These are phyloP conservation scores for Leccinum subgranulosum DNA, from an alignment of 768 basidiomycete genomes.

Conservation along the genomic window DNA sequence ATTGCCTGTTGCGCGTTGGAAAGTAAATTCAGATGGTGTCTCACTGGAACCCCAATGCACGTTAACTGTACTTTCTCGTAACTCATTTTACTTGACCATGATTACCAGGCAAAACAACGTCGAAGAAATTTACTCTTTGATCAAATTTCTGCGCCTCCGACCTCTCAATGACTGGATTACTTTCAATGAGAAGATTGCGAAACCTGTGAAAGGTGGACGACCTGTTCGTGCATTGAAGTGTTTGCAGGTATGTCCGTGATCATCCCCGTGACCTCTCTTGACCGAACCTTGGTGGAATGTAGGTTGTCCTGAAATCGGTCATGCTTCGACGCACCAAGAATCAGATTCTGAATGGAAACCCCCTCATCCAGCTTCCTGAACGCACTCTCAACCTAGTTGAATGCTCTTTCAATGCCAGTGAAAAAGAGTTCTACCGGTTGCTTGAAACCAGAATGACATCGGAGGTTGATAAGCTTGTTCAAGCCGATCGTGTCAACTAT, in stretches of 20 bases:
- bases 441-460: constrained; percentile 66
- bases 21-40: constrained; percentile 81
- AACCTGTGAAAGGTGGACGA: constrained; percentile 70
- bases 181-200: constrained; percentile 77
- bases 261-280: background rate
- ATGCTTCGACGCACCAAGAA: constrained; percentile 90
- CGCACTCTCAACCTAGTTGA: constrained; percentile 68
- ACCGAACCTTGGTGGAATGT: background rate
- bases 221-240: constrained; percentile 75
- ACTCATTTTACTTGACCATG: background rate
- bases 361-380: constrained; percentile 75
- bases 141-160: constrained; percentile 83
- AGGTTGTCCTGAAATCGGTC: constrained; percentile 79
- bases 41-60: constrained; percentile 81
- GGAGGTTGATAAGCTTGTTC: constrained; percentile 65
- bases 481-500: constrained; percentile 53
- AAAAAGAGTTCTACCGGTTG: constrained; percentile 75
- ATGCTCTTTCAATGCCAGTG: constrained; percentile 74
- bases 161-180: constrained; percentile 77
- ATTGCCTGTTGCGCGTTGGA: constrained; percentile 76
- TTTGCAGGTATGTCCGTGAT: constrained; percentile 54
- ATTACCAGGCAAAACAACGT: constrained; percentile 77
- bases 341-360: constrained; percentile 71
- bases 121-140: constrained; percentile 82
- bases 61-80: constrained; percentile 4